Evolutionary conservation across 495 filamentous ascomycete genomes (phyloP), one percentile per base, ranked within the genome.

Genomic region (Podospora bellae-mahoneyi): DNA sequence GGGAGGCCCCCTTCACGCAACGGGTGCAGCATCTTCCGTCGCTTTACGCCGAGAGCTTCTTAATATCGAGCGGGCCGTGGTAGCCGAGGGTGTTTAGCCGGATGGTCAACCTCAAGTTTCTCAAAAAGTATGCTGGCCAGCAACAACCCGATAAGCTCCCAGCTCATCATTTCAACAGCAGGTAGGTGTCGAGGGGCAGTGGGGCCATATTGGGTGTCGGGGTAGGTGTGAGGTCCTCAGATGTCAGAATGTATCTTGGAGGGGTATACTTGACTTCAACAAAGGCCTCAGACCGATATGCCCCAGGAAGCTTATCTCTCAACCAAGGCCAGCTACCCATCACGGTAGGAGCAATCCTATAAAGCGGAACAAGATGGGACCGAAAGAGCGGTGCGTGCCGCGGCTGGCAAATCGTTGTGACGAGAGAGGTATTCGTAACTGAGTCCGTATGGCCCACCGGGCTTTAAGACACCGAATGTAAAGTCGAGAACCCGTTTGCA

Each of bases 11-110:
- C 39, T 13, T 48, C 9, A 48, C 39, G 1, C 9, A 48, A 48
- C 39, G 39, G 39, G 39, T 13, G 39, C 39, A 13, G 39, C 39
- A 48, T 48, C 39, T 48, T 59, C 56, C 56, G n/a, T 59, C n/a
- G 56, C 56, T 48, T 48, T 48, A 10, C 16, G 61, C 61, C 61
- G 15, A 63, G 61, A 19, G 28, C n/a, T 34, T 18, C 20, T 39
- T 30, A 63, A 63, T 63, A 48, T 44, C 34, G 19, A 39, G 30
- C 61, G 61, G 61, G 61, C 61, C 61, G 61, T 63, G 20, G 9
- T 5, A 63, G 5, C 61, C 61, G 61, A 48, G 10, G 61, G 3
- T 44, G 61, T 63, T 63, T 63, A 63, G 34, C 61, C 61, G 61
- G 30, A 48, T 28, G 10, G 61, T 48, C 59, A 30, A 6, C 26